A percentile compares a stretch with the other conserved stretches of the same genome.
These are phyloP conservation scores for Populus hybrid DNA, from an alignment of 441 rosid species.

Conservation along the genomic window DNA sequence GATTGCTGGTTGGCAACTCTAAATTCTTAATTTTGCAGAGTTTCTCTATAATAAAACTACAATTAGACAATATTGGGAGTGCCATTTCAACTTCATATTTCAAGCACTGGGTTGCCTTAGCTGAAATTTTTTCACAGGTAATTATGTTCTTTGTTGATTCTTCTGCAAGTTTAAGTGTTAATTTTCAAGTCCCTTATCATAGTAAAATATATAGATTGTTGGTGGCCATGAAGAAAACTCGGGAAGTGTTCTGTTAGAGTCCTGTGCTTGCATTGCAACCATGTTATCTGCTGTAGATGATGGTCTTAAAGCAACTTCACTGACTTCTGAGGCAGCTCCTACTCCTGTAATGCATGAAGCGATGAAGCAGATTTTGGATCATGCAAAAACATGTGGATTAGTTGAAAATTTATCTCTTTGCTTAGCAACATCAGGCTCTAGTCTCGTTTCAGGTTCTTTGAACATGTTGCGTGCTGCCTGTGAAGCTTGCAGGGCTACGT, in stretches of 20 bases:
- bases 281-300: slow-evolving; percentile 60
- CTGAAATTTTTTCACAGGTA: slow-evolving; percentile 85
- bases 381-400: slow-evolving; percentile 70
- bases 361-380: slow-evolving; percentile 63
- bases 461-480: slow-evolving; percentile 73
- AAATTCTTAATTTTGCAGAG: slow-evolving; percentile 48
- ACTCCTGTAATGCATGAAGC: slow-evolving; percentile 40
- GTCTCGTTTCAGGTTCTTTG: slow-evolving; percentile 77
- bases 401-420: slow-evolving; percentile 78
- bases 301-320: slow-evolving; percentile 45
- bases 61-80: slow-evolving; percentile 51
- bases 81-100: slow-evolving; percentile 49
- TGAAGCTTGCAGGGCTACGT: slow-evolving; percentile 82
- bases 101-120: slow-evolving; percentile 83
- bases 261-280: slow-evolving; percentile 61
- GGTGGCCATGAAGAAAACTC: slow-evolving; percentile 59
- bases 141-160: slow-evolving; percentile 19
- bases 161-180: neutral
- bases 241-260: slow-evolving; percentile 68
- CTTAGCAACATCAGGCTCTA: slow-evolving; percentile 76
- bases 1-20: slow-evolving; percentile 6
- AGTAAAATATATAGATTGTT: slow-evolving; percentile 47
- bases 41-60: slow-evolving; percentile 55
- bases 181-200: slow-evolving; percentile 20
- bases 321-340: slow-evolving; percentile 41